Conservation (phyloP, 2,329 filamentous ascomycete genomes). For the Aspergillus ustus region DNA sequence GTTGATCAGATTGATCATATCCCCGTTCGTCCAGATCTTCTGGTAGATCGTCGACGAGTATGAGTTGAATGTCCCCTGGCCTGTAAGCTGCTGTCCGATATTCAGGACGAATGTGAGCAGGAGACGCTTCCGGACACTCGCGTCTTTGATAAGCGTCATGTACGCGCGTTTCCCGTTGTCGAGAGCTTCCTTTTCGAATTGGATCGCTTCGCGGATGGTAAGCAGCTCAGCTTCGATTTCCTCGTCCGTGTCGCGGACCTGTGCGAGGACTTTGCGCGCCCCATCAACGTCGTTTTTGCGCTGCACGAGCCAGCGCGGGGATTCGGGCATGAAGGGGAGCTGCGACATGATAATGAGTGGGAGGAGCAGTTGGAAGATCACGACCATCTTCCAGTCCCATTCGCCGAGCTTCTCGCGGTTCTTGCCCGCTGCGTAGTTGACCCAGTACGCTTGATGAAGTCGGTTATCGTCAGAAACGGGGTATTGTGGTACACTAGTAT, state of each 20-base stretch:
- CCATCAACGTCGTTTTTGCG: constrained; percentile 62
- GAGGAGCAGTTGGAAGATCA: no score
- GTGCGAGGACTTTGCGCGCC: constrained; percentile 61
- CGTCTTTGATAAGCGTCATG: constrained; percentile 70
- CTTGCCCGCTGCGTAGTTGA: constrained; percentile 66
- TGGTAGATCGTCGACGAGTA: constrained; percentile 75
- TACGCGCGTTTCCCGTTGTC: constrained; percentile 56
- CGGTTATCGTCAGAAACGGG: no score
- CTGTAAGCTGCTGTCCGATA: constrained; percentile 72
- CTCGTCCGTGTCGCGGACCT: constrained; percentile 66
- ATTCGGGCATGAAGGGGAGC: constrained; percentile 64
- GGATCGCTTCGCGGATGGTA: constrained; percentile 68
- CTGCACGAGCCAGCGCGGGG: constrained; percentile 70
- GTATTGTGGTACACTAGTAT: no score
- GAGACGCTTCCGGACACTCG: constrained; percentile 68
- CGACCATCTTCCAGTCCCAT: constrained; percentile 70
- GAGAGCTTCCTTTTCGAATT: constrained; percentile 73
- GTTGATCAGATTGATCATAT: constrained; percentile 72
- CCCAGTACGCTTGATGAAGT: constrained; percentile 62
- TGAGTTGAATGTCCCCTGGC: constrained; percentile 73
- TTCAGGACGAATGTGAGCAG: constrained; percentile 69
- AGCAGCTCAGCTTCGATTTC: constrained; percentile 70
- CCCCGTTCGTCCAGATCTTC: constrained; percentile 64
- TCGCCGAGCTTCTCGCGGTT: constrained; percentile 62
- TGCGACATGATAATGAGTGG: constrained; percentile 50